Base-by-base conservation (phyloP, 2,329 filamentous ascomycete genomes). In the Xylaria digitata region DNA sequence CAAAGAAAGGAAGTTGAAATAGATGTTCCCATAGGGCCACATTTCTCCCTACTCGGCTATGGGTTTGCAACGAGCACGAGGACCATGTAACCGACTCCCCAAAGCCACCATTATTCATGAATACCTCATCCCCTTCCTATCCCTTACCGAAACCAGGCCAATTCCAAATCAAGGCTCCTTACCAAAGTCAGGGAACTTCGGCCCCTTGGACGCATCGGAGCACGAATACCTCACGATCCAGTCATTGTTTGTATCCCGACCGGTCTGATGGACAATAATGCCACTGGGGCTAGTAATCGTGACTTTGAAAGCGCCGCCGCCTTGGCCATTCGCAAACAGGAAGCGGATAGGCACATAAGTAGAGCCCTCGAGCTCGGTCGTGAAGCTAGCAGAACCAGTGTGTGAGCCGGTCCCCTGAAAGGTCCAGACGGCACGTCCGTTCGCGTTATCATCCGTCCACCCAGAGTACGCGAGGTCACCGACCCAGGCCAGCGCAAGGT, bases 381-480 rank as follows among this genome's bases (percentile, higher is more conserved):
- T 59, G 42, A 71, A 73, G 49, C 62, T 70, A 2, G 70, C 70
- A 7, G 55, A 53, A 21, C 70, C 70, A 37, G 64, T 61, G 34
- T 66, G 66, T 15, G 58, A 15, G 40, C 59, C 53, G 13, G 59
- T 60, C 6, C 68, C 66, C 30, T 59, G 66, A 50, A 70, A 68
- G 17, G 63, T 65, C 65, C 71, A 75, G 3, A 66, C 48, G 19
- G 69, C 71, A 42, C 64, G 67, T 6, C 60, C 61, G 42, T 71
- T 58, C 21, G 71, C 70, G n/a, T 75, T 73, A 2, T 19, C 66
- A 32, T 69, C 69, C 3, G 70, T 72, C 74, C 73, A 75, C 4
- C 69, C 70, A 23, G 65, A 50, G 42, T 70, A 74, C 3, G 74
- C 74, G 7, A 46, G 30, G 6, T 68, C 55, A 17, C 73, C 73